Percentiles rank a stretch among this genome's conserved stretches.
Evolutionary conservation across 2,329 filamentous ascomycete genomes (phyloP).

Genomic region (Xylariaceae sp.): DNA sequence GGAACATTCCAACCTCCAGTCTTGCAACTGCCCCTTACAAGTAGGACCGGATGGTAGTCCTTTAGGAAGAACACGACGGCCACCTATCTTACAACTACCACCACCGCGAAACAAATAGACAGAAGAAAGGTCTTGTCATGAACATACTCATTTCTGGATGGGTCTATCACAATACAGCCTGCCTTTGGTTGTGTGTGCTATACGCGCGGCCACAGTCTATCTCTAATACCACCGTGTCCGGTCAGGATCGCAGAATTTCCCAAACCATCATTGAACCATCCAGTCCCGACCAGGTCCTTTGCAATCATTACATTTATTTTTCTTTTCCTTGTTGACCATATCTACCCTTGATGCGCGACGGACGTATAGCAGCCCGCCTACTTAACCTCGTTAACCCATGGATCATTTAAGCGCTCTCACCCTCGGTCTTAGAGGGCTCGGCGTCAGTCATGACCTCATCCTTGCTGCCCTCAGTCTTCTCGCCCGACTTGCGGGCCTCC

Average conservation of each 20-base stretch:
- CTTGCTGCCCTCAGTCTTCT: conserved; percentile 45
- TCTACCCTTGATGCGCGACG: neutral
- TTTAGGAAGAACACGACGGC: neutral
- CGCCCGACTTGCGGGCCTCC: conserved; percentile 34
- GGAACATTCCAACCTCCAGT: neutral
- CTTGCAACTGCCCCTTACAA: neutral
- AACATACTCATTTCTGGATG: conserved; percentile 15
- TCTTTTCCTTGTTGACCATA: neutral
- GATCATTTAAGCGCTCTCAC: conserved; percentile 30
- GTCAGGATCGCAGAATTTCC: conserved; percentile 5
- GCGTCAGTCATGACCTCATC: conserved; percentile 63
- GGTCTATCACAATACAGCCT: conserved; percentile 17
- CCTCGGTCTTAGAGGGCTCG: conserved; percentile 48
- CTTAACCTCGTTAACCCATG: conserved; percentile 40
- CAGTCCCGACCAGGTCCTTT: conserved; percentile 10
- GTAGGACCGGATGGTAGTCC: neutral
- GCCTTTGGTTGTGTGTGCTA: conserved; percentile 8
- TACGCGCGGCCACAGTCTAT: conserved; percentile 16
- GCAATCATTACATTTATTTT: conserved; percentile 16
- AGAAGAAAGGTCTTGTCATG: neutral
- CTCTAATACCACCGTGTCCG: conserved; percentile 17
- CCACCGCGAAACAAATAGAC: neutral
- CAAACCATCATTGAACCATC: conserved; percentile 9
- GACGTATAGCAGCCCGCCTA: conserved; percentile 28
- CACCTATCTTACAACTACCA: neutral